Percentiles rank a stretch among this genome's conserved stretches.
Conservation (phyloP, 495 filamentous ascomycete genomes). For the Xylaria telfairii region DNA sequence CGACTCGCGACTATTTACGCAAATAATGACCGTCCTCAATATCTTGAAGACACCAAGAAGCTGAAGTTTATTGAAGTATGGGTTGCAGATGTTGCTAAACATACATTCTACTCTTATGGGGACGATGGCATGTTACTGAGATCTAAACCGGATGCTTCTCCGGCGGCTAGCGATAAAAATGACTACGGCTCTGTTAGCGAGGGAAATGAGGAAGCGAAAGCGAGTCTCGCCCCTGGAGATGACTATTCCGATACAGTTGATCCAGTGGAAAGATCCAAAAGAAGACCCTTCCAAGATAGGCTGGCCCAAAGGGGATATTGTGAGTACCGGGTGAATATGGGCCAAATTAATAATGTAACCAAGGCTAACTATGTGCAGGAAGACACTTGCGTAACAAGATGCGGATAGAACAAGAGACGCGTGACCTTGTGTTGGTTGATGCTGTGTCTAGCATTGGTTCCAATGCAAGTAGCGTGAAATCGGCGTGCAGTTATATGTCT, state of each 20-base stretch:
- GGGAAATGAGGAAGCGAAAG: background rate
- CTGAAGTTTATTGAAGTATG: background rate
- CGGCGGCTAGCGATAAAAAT: background rate
- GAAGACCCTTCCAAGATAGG: background rate
- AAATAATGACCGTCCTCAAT: no score
- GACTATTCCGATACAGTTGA: no score
- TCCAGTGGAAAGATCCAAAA: no score
- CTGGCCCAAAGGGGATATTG: background rate
- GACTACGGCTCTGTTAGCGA: background rate
- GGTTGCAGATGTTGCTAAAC: conserved; percentile 5
- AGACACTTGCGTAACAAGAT: background rate
- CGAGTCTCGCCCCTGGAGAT: background rate
- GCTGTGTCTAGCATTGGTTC: background rate
- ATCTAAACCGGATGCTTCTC: background rate
- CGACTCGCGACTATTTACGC: no score
- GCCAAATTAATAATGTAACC: background rate
- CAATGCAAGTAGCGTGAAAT: background rate
- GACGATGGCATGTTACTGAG: background rate
- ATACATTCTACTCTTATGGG: background rate
- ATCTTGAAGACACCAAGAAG: background rate
- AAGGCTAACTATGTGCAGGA: background rate
- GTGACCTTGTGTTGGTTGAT: background rate
- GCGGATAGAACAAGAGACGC: background rate
- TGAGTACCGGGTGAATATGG: background rate
- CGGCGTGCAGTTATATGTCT: conserved; percentile 4